These are phyloP conservation scores for Auricularia heimuer DNA, from an alignment of 768 basidiomycete species.

Conservation along the genomic window DNA sequence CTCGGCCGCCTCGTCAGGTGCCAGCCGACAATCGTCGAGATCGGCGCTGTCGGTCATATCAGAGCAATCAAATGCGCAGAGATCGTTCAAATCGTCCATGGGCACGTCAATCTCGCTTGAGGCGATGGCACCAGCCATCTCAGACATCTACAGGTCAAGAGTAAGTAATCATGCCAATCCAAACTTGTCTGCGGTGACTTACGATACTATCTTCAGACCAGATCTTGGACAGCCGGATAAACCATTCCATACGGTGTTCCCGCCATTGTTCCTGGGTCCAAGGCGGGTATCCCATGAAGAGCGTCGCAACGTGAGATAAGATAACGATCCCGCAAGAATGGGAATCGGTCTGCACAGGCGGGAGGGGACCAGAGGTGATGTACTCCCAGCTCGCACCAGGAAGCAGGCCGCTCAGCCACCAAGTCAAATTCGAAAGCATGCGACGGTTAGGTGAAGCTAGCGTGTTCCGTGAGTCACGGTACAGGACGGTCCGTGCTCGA, in stretches of 20 bases:
- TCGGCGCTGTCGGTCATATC: too few relatives aligned
- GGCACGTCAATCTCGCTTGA: too few relatives aligned
- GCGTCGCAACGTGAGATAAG: neutral
- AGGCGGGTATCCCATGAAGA: neutral
- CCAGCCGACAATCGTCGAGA: too few relatives aligned
- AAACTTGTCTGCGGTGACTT: neutral
- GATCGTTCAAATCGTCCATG: too few relatives aligned
- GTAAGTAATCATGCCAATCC: too few relatives aligned
- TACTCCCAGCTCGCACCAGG: neutral
- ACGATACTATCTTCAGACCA: neutral
- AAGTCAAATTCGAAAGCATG: neutral
- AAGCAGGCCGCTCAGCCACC: neutral
- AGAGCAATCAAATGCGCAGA: too few relatives aligned
- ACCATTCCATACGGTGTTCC: neutral
- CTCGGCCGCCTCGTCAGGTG: too few relatives aligned
- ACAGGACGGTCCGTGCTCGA: neutral
- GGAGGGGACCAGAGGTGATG: neutral
- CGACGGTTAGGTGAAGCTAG: neutral
- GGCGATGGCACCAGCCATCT: too few relatives aligned
- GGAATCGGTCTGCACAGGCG: neutral
- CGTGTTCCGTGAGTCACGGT: neutral
- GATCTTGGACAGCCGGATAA: neutral
- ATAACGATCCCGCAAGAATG: neutral
- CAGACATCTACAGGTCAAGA: too few relatives aligned
- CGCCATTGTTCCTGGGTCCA: neutral